phyloP scores from a whole-genome alignment of 768 basidiomycete species.

The Russula abietina region DNA sequence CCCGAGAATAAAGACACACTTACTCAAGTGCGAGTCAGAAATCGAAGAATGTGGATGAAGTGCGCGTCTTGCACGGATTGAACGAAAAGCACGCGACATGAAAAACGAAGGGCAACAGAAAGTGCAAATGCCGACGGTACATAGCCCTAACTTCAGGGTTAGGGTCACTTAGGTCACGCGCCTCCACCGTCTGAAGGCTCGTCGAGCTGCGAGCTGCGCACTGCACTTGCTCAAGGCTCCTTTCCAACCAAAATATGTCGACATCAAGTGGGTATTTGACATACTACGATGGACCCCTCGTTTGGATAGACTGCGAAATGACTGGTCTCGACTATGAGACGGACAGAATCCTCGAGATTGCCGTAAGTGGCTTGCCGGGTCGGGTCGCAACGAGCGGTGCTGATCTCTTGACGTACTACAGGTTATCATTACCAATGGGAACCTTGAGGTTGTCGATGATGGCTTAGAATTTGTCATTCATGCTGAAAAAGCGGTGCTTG shows the following conservation, averaged over 20 bases:
- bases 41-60: neutral
- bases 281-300: slow-evolving; percentile 57
- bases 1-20: neutral
- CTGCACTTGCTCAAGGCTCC: neutral
- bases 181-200: neutral
- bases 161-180: slow-evolving; percentile 20
- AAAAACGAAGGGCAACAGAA: neutral
- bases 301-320: slow-evolving; percentile 89
- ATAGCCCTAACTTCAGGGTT: neutral
- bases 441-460: slow-evolving; percentile 72
- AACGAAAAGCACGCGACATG: slow-evolving; percentile 17
- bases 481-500: slow-evolving; percentile 62
- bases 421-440: slow-evolving; percentile 84
- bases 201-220: neutral
- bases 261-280: slow-evolving; percentile 6
- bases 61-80: slow-evolving; percentile 1
- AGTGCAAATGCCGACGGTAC: neutral
- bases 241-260: slow-evolving; percentile 6
- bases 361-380: slow-evolving; percentile 44
- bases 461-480: slow-evolving; percentile 73
- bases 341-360: slow-evolving; percentile 77
- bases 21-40: neutral
- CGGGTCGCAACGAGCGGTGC: neutral
- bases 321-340: slow-evolving; percentile 64
- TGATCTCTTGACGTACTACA: slow-evolving; percentile 30